Base-by-base conservation (phyloP, 2,329 filamentous ascomycete species). In the Alternaria panax region DNA sequence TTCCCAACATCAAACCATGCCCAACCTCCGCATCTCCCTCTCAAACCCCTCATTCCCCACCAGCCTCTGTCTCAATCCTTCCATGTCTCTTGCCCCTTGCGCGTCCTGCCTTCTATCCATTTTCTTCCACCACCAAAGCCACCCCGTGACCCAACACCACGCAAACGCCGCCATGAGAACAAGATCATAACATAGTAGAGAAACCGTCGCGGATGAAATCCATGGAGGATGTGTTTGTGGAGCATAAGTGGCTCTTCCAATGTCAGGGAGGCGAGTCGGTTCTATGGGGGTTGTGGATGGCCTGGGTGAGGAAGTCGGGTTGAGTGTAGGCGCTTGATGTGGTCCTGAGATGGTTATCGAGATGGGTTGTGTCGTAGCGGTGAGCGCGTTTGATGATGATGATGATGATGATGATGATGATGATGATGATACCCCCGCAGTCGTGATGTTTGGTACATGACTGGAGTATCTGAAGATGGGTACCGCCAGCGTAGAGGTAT, bases 11-110 rank as follows among this genome's bases (percentile, higher is more conserved):
- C 48, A 71, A 12, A 66, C 36, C 63, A 73, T 59, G 2, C 72
- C 71, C 51, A 68, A 24, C 52, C 71, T 68, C 50, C 68, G 63
- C 70, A 74, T 66, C 60, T 72, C 70, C 27, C 50, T 43, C 62
- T 68, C 64, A 43, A 72, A 20, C 36, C 51, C 48, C 57, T 34
- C 46, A 12, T 59, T 50, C 46, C n/a, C 9, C n/a, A 32, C 28
- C n/a, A 30, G 42, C 45, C 43, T 36, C 43, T 34, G 40, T 42
- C 43, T 30, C 54, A 50, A 30, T 36, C 50, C 55, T 5, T 36
- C 27, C 38, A 36, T 25, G 12, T 16, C 51, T 46, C 48, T 36
- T 25, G 6, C n/a, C 46, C 18, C 7, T 14, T 40, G 38, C 18
- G 11, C 9, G 14, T 40, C 18, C 38, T n/a, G n/a, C n/a, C 14